A percentile compares a stretch with the other conserved stretches of the same genome.
Conservation (phyloP, 441 rosid genomes). For the Gossypium armourianum region DNA sequence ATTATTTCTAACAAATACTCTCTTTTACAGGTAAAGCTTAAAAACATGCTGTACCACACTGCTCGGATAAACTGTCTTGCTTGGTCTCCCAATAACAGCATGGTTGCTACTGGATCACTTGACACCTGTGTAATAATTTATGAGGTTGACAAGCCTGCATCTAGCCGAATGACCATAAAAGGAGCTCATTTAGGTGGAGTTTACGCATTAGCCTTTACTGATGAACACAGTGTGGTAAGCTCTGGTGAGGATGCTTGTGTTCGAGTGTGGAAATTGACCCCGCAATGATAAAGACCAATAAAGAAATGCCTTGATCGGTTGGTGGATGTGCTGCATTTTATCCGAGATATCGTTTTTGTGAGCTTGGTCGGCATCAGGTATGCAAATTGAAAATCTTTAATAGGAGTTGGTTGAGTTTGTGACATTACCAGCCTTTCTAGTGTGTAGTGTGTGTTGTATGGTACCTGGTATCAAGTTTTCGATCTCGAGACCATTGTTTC, state of each 20-base stretch:
- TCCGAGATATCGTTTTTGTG: conserved; percentile 14
- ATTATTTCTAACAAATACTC: conserved; percentile 1
- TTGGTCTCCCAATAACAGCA: conserved; percentile 74
- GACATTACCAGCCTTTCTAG: conserved; percentile 7
- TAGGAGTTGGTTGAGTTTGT: conserved; percentile 5
- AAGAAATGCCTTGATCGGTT: not conserved
- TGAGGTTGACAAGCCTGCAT: conserved; percentile 69
- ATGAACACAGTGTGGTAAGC: conserved; percentile 53
- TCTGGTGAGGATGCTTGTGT: conserved; percentile 97
- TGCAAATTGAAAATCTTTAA: not conserved
- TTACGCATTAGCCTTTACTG: conserved; percentile 70
- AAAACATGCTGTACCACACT: conserved; percentile 85
- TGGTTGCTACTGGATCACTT: conserved; percentile 86
- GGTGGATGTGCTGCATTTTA: conserved; percentile 6
- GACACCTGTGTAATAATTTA: conserved; percentile 78
- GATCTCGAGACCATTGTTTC: not conserved
- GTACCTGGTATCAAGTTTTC: not conserved
- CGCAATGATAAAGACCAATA: conserved; percentile 25
- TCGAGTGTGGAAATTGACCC: conserved; percentile 61
- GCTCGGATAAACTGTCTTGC: conserved; percentile 95
- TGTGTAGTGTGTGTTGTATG: not conserved
- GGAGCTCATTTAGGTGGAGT: conserved; percentile 93
- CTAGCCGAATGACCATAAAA: conserved; percentile 62
- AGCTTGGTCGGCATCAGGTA: conserved; percentile 1
- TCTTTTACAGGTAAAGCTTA: conserved; percentile 52